These are phyloP conservation scores for Candida insectalens DNA, from an alignment of 805 yeast species.

Conservation along the genomic window DNA sequence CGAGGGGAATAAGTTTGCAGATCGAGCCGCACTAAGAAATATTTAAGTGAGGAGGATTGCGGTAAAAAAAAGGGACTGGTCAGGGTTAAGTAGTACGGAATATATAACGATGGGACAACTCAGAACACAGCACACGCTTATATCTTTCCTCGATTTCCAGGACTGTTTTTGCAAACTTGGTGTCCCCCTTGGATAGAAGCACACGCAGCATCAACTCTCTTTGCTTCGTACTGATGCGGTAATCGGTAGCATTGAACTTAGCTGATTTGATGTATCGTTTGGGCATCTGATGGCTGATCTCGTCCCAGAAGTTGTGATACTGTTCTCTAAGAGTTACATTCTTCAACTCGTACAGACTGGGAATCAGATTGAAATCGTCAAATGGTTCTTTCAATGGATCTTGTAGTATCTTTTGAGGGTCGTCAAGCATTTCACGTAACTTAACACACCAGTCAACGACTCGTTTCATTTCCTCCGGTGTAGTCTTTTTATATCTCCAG, in stretches of 20 bases:
- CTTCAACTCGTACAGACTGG: slow-evolving; percentile 9
- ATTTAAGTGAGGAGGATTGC: no score
- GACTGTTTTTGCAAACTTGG: slow-evolving; percentile 14
- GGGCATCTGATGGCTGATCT: slow-evolving; percentile 12
- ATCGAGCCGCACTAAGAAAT: no score
- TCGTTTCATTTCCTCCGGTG: slow-evolving; percentile 16
- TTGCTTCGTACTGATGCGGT: slow-evolving; percentile 30
- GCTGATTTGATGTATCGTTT: slow-evolving; percentile 9
- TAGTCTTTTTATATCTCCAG: slow-evolving; percentile 8
- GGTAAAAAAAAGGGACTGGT: no score
- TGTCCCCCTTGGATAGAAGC: slow-evolving; percentile 36
- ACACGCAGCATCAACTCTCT: slow-evolving; percentile 63
- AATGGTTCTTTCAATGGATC: slow-evolving; percentile 13
- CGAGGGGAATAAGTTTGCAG: no score
- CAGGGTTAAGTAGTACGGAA: no score
- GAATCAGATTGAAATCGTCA: slow-evolving; percentile 11
- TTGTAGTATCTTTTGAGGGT: slow-evolving; percentile 17
- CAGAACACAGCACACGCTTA: slow-evolving; percentile 18
- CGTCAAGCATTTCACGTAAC: slow-evolving; percentile 18
- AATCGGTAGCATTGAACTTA: slow-evolving; percentile 32
- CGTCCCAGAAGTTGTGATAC: slow-evolving; percentile 17
- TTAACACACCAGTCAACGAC: slow-evolving; percentile 24
- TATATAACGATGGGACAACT: no score
- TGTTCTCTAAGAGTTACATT: slow-evolving; percentile 9
- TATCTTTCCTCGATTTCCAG: slow-evolving; percentile 22